These are phyloP conservation scores for Delphinella strobiligena DNA, from an alignment of 2,329 filamentous ascomycete species.

Conservation along the genomic window DNA sequence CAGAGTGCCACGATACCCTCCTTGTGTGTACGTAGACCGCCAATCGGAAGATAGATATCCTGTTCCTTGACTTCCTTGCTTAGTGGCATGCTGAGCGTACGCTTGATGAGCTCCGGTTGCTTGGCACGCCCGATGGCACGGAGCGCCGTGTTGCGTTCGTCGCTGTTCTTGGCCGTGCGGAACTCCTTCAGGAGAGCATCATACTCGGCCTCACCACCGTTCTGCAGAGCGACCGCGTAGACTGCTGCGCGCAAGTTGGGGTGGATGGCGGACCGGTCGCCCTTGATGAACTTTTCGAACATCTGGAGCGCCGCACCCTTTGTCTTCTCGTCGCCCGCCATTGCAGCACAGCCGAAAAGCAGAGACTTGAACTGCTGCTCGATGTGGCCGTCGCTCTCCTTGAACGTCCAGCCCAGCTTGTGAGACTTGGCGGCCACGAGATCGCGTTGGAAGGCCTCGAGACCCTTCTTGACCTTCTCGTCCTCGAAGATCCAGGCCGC, in stretches of 20 bases:
- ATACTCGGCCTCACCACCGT: conserved; percentile 81
- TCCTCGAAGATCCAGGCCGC: conserved; percentile 85
- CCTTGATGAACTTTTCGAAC: conserved; percentile 72
- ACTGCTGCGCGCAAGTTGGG: conserved; percentile 83
- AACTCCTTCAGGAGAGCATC: conserved; percentile 65
- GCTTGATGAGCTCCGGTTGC: conserved; percentile 67
- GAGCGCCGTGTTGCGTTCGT: conserved; percentile 86
- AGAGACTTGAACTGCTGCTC: conserved; percentile 90
- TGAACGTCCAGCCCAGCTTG: conserved; percentile 79
- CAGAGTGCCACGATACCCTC: conserved; percentile 73
- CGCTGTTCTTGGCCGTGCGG: conserved; percentile 60
- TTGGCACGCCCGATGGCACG: conserved; percentile 70
- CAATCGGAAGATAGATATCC: conserved; percentile 82
- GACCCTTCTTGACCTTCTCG: conserved; percentile 54
- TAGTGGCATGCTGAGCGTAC: conserved; percentile 63
- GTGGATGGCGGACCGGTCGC: conserved; percentile 72
- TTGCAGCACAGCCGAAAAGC: conserved; percentile 73
- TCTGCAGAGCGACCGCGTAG: conserved; percentile 70
- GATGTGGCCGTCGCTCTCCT: conserved; percentile 73
- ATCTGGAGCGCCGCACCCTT: conserved; percentile 76
- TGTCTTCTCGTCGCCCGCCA: conserved; percentile 66
- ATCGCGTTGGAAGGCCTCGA: conserved; percentile 73
- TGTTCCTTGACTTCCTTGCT: conserved; percentile 82
- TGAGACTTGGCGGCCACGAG: conserved; percentile 72
- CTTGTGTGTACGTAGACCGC: conserved; percentile 63